These are phyloP conservation scores for Mortierella claussenii DNA, from an alignment of 192 early-diverging fungal genomes.

Conservation along the genomic window DNA sequence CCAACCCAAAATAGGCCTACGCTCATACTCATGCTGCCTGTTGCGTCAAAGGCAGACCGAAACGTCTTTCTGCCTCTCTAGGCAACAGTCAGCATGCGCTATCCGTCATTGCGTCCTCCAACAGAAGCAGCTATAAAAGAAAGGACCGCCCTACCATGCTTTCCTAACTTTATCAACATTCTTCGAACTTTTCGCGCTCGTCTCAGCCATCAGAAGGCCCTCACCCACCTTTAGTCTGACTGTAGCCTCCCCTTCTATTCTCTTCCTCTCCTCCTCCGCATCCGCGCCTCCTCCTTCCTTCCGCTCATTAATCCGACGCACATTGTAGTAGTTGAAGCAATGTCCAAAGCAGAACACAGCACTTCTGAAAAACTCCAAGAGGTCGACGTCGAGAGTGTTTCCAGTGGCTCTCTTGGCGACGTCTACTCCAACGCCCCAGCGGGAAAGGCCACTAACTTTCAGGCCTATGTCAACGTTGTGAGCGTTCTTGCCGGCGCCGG, in stretches of 20 bases:
- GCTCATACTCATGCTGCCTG: neutral
- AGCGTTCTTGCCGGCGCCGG: slow-evolving; percentile 74
- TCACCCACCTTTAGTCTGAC: neutral
- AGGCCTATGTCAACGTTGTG: slow-evolving; percentile 51
- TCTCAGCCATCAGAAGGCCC: neutral
- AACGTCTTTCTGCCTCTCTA: no score
- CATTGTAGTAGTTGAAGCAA: no score
- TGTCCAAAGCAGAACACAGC: slow-evolving; percentile 24
- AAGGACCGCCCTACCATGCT: no score
- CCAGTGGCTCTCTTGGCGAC: slow-evolving; percentile 26
- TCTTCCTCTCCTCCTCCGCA: neutral
- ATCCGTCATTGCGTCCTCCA: no score
- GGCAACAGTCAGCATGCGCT: no score
- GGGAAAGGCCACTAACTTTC: slow-evolving; percentile 49
- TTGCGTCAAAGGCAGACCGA: no score
- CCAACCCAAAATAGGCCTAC: neutral
- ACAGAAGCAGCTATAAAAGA: no score
- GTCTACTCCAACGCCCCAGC: slow-evolving; percentile 33
- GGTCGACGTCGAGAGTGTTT: slow-evolving; percentile 43
- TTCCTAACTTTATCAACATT: no score
- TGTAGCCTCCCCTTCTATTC: neutral
- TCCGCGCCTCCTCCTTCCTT: no score
- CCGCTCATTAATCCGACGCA: no score
- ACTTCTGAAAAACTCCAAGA: slow-evolving; percentile 25
- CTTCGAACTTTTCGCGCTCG: no score